Evolutionary conservation across 768 basidiomycete species (phyloP).

Genomic region (Suillus placidus): DNA sequence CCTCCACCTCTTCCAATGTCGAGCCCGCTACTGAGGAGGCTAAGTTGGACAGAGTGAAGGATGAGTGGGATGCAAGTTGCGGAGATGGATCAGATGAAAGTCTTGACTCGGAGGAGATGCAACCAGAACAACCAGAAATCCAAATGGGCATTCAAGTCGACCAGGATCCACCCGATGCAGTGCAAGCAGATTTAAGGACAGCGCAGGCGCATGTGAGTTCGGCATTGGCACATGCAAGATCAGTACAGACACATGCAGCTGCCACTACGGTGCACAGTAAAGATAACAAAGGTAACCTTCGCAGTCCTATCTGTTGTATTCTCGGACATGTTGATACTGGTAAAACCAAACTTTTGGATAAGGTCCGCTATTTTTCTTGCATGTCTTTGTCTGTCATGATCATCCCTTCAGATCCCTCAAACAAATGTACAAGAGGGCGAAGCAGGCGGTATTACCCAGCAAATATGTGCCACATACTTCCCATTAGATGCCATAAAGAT

Average conservation of each 20-base stretch:
- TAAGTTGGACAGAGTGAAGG: constrained; percentile 40
- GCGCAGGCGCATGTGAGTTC: not conserved
- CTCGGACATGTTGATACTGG: constrained; percentile 99
- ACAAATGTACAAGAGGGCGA: constrained; percentile 99
- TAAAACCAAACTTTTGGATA: constrained; percentile 96
- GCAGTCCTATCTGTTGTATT: constrained; percentile 98
- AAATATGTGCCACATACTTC: constrained; percentile 99
- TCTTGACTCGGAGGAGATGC: constrained; percentile 33
- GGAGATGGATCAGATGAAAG: constrained; percentile 49
- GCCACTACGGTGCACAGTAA: constrained; percentile 86
- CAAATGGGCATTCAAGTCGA: not conserved
- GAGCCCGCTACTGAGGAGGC: constrained; percentile 38
- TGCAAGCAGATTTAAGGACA: not conserved
- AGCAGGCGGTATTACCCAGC: constrained; percentile 99
- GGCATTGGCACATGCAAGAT: constrained; percentile 32
- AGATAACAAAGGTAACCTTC: constrained; percentile 90
- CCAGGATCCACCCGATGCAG: too few relatives aligned
- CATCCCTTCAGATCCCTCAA: constrained; percentile 81
- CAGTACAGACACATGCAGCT: constrained; percentile 77
- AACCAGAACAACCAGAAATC: not conserved
- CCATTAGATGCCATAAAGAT: constrained; percentile 91
- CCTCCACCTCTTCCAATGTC: constrained; percentile 34
- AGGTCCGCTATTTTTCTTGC: constrained; percentile 51
- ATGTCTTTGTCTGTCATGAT: constrained; percentile 11
- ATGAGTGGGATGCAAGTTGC: constrained; percentile 58